Conservation (phyloP, 2,329 filamentous ascomycete species). For the Aspergillus intermedius region DNA sequence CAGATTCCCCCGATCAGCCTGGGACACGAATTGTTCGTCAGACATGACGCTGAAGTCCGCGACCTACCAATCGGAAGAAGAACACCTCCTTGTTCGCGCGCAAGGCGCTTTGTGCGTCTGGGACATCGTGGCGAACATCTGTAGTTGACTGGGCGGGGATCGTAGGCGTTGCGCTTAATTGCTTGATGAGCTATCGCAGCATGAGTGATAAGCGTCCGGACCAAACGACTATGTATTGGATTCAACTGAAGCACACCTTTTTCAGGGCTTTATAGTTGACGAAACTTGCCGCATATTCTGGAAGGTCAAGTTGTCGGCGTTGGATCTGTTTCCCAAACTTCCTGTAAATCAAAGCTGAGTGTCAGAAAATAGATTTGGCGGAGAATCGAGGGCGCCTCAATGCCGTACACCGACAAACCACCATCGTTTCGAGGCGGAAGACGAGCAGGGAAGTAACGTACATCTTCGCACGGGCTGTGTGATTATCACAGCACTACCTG, state of each 20-base stretch:
- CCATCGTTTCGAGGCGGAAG: background rate
- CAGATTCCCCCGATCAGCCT: background rate
- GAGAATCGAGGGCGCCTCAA: background rate
- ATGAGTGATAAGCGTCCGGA: conserved; percentile 11
- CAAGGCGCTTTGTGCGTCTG: conserved; percentile 78
- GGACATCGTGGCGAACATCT: conserved; percentile 35
- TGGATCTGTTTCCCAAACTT: conserved; percentile 99
- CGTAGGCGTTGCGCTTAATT: conserved; percentile 84
- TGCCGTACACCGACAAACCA: too few species aligned
- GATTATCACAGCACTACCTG: conserved; percentile 6
- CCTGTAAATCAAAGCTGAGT: conserved; percentile 47
- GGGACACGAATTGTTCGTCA: background rate
- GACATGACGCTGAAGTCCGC: background rate
- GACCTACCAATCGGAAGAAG: conserved; percentile 86
- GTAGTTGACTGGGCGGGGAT: conserved; percentile 67
- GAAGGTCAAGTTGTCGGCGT: conserved; percentile 96
- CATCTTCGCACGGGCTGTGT: conserved; percentile 12
- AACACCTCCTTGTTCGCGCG: conserved; percentile 98
- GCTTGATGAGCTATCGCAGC: conserved; percentile 80
- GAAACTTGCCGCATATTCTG: conserved; percentile 98
- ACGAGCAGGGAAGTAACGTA: conserved; percentile 6
- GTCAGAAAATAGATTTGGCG: conserved; percentile 5
- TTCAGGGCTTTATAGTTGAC: conserved; percentile 99
- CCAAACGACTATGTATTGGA: background rate
- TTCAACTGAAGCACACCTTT: conserved; percentile 58